These are phyloP conservation scores for Fusarium sulawesiense DNA, from an alignment of 2,329 filamentous ascomycete genomes.

Conservation along the genomic window DNA sequence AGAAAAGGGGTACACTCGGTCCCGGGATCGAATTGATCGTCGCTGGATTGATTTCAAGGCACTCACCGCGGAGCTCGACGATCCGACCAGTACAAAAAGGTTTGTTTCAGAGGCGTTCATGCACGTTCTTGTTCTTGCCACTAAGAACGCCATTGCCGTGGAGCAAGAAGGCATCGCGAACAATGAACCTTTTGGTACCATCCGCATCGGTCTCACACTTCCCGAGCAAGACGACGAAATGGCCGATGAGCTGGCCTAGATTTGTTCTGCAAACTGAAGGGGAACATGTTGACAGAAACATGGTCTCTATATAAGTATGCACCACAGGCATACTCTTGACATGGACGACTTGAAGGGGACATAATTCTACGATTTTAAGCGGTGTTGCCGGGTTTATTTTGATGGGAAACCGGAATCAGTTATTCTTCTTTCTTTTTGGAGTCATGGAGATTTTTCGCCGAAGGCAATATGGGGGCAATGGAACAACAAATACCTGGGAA, in stretches of 20 bases:
- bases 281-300: conserved; percentile 3
- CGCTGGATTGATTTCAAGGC: conserved; percentile 74
- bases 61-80: conserved; percentile 75
- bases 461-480: conserved; percentile 14
- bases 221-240: conserved; percentile 27
- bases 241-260: conserved; percentile 38
- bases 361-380: conserved; percentile 1
- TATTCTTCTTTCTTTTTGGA: conserved; percentile 9
- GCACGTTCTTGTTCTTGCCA: conserved; percentile 77
- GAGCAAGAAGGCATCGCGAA: conserved; percentile 63
- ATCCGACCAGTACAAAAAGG: conserved; percentile 64
- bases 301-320: conserved; percentile 1
- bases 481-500: conserved; percentile 4
- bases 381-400: conserved; percentile 13
- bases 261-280: neutral
- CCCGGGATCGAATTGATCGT: conserved; percentile 49
- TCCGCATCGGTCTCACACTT: conserved; percentile 57
- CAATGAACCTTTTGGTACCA: conserved; percentile 58
- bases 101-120: conserved; percentile 81
- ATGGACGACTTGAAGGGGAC: conserved; percentile 6
- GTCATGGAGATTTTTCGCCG: conserved; percentile 5
- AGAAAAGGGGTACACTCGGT: conserved; percentile 49
- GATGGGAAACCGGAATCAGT: neutral
- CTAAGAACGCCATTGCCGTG: conserved; percentile 71
- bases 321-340: neutral